These are phyloP conservation scores for Cryphonectria nitschkei DNA, from an alignment of 2,329 filamentous ascomycete species.

Conservation along the genomic window DNA sequence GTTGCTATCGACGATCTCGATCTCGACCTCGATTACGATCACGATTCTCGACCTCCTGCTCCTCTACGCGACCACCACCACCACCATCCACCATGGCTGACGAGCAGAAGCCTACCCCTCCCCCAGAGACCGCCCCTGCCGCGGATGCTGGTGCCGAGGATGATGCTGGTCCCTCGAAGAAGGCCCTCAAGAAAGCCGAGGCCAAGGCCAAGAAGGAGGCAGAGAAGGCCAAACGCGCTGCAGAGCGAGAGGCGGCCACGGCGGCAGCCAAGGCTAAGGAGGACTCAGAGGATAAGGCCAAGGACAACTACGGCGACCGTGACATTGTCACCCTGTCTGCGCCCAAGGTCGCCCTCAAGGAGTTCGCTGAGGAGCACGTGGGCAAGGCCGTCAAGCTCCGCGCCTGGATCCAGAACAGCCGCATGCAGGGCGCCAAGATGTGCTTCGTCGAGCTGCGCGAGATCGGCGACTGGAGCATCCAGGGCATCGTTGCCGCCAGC, in stretches of 20 bases:
- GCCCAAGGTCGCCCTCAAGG: conserved; percentile 60
- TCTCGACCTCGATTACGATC: background rate
- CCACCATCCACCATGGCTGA: conserved; percentile 27
- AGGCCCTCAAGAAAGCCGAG: conserved; percentile 81
- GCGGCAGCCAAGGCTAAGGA: conserved; percentile 46
- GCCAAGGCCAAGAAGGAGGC: conserved; percentile 88
- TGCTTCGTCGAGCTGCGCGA: conserved; percentile 85
- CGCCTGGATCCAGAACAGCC: conserved; percentile 83
- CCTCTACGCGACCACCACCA: conserved; percentile 1
- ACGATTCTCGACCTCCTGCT: background rate
- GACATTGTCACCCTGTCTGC: conserved; percentile 52
- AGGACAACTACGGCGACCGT: conserved; percentile 79
- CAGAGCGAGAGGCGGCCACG: conserved; percentile 75
- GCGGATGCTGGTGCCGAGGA: conserved; percentile 85
- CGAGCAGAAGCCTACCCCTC: conserved; percentile 13
- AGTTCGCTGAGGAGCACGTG: conserved; percentile 65
- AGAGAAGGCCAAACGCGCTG: conserved; percentile 71
- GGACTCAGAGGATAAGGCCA: conserved; percentile 63
- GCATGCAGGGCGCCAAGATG: conserved; percentile 89
- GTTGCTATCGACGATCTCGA: background rate
- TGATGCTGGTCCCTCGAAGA: conserved; percentile 68
- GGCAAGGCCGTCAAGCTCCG: conserved; percentile 76
- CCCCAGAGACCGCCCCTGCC: conserved; percentile 50
- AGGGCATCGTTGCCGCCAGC: conserved; percentile 75
- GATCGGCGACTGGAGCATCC: conserved; percentile 75